A percentile compares a stretch with the other conserved stretches of the same genome.
Evolutionary conservation across 2,329 filamentous ascomycete species (phyloP).

Genomic region (Aspergillus jensenii): DNA sequence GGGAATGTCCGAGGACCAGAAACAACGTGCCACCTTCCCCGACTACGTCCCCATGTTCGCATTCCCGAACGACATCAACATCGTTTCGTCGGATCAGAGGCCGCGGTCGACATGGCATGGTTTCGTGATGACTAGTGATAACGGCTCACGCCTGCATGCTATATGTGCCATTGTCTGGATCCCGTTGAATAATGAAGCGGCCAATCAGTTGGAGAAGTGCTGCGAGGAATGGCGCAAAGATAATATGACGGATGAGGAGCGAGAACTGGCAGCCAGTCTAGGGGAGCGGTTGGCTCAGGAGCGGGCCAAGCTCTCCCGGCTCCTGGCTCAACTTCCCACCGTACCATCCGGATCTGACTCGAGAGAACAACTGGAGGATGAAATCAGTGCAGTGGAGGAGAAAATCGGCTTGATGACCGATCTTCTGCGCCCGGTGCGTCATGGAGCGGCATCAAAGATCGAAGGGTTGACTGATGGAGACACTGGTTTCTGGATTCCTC

Average conservation of each 20-base stretch:
- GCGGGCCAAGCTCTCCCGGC: slow-evolving; percentile 82
- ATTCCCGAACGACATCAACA: slow-evolving; percentile 96
- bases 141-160: slow-evolving; percentile 88
- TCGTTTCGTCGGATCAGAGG: slow-evolving; percentile 90
- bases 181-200: slow-evolving; percentile 75
- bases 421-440: slow-evolving; percentile 84
- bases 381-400: slow-evolving; percentile 94
- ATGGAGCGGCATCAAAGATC: slow-evolving; percentile 94
- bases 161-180: slow-evolving; percentile 93
- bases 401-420: slow-evolving; percentile 98
- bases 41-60: slow-evolving; percentile 99
- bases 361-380: slow-evolving; percentile 82
- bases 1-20: slow-evolving; percentile 74
- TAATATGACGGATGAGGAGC: slow-evolving; percentile 98
- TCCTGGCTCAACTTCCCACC: slow-evolving; percentile 78
- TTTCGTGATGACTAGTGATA: slow-evolving; percentile 94
- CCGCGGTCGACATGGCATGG: slow-evolving; percentile 98
- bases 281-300: slow-evolving; percentile 85
- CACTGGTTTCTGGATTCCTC: slow-evolving; percentile 91
- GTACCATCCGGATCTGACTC: slow-evolving; percentile 77
- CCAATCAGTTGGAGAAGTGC: slow-evolving; percentile 69
- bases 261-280: slow-evolving; percentile 87
- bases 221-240: slow-evolving; percentile 85
- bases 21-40: slow-evolving; percentile 80
- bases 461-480: slow-evolving; percentile 94